phyloP scores from a whole-genome alignment of 805 yeast species.

The Candida ascalaphidarum region DNA sequence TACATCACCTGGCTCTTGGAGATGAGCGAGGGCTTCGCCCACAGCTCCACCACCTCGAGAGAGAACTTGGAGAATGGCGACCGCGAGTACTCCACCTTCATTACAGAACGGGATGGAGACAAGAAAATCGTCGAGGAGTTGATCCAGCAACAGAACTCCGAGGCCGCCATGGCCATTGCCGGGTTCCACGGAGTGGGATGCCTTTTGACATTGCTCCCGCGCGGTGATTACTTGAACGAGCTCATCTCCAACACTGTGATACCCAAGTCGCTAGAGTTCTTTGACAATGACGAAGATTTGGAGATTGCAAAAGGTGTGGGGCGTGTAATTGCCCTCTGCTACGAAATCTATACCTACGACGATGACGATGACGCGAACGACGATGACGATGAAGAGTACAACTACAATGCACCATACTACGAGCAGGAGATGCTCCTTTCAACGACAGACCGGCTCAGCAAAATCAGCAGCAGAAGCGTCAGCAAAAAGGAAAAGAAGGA shows the following conservation, averaged over 20 bases:
- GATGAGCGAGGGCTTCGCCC: conserved; percentile 29
- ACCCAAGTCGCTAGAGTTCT: conserved; percentile 31
- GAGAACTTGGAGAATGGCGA: conserved; percentile 31
- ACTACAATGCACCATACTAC: conserved; percentile 41
- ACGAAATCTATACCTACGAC: conserved; percentile 44
- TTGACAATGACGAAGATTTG: conserved; percentile 31
- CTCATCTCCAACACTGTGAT: conserved; percentile 28
- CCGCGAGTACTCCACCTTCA: conserved; percentile 31
- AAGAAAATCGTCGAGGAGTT: conserved; percentile 27
- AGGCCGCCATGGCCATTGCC: conserved; percentile 30
- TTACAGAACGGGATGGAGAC: conserved; percentile 26
- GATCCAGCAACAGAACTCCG: conserved; percentile 18
- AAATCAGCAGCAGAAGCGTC: conserved; percentile 45
- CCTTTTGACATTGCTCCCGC: conserved; percentile 34
- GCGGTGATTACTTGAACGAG: conserved; percentile 35
- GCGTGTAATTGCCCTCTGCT: conserved; percentile 45
- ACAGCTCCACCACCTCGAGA: conserved; percentile 20
- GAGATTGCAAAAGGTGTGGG: conserved; percentile 50
- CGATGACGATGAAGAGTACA: conserved; percentile 32
- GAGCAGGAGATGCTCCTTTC: conserved; percentile 41
- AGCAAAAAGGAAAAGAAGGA: conserved; percentile 58
- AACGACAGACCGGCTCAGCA: conserved; percentile 34
- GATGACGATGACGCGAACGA: conserved; percentile 26
- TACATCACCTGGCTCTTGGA: conserved; percentile 35
- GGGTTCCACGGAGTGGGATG: conserved; percentile 40